These are phyloP conservation scores for Raphanus hybrid DNA, from an alignment of 441 rosid genomes.

Conservation along the genomic window DNA sequence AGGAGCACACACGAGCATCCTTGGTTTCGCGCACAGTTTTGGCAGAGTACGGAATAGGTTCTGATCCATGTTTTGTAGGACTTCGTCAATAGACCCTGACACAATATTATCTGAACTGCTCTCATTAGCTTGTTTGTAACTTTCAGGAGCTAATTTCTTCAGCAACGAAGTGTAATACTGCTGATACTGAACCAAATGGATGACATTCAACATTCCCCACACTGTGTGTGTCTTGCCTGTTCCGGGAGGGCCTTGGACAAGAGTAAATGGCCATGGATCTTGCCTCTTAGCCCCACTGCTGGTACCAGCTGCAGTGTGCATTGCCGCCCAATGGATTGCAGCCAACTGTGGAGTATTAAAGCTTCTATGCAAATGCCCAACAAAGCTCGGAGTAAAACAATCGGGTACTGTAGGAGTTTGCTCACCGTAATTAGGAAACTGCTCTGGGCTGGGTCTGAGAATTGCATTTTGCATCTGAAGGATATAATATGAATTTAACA, in stretches of 20 bases:
- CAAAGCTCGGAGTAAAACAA: slow-evolving; percentile 90
- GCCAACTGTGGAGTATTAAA: slow-evolving; percentile 94
- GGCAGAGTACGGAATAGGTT: slow-evolving; percentile 93
- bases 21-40: slow-evolving; percentile 93
- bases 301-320: slow-evolving; percentile 99
- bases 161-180: slow-evolving; percentile 96
- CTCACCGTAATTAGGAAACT: slow-evolving; percentile 92
- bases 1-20: slow-evolving; percentile 99
- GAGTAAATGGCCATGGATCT: slow-evolving; percentile 99
- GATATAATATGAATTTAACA: slow-evolving; percentile 25
- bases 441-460: slow-evolving; percentile 91
- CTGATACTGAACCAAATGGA: slow-evolving; percentile 98
- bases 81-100: slow-evolving; percentile 95
- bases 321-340: slow-evolving; percentile 99
- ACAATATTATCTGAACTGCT: slow-evolving; percentile 66
- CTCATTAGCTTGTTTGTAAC: slow-evolving; percentile 86
- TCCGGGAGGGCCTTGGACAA: slow-evolving; percentile 99
- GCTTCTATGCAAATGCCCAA: slow-evolving; percentile 76
- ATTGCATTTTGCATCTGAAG: slow-evolving; percentile 97
- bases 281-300: slow-evolving; percentile 85
- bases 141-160: slow-evolving; percentile 97
- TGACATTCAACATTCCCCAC: slow-evolving; percentile 99
- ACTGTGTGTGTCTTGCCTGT: slow-evolving; percentile 99
- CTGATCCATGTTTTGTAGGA: slow-evolving; percentile 98
- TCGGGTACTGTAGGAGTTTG: slow-evolving; percentile 94